Conservation (phyloP, 116 monocot species). For the Trichopus zeylanicus region DNA sequence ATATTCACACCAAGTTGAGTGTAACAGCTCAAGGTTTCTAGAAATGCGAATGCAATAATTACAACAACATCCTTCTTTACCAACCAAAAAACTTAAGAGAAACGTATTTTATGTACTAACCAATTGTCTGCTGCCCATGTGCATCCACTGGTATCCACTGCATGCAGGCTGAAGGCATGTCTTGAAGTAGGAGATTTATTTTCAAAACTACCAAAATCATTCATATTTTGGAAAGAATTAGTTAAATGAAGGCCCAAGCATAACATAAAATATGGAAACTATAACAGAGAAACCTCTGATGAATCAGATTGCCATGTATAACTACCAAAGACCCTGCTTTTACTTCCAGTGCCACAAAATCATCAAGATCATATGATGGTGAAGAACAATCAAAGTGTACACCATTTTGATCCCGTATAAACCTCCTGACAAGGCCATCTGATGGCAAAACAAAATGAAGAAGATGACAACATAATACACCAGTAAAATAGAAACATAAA, state of each 20-base stretch:
- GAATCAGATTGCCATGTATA: slow-evolving; percentile 89
- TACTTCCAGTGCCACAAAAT: slow-evolving; percentile 78
- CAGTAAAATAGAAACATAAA: slow-evolving; percentile 8
- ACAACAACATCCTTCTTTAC: too few species aligned
- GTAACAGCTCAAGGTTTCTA: too few species aligned
- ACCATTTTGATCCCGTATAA: slow-evolving; percentile 81
- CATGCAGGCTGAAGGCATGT: slow-evolving; percentile 85
- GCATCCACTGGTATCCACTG: slow-evolving; percentile 70
- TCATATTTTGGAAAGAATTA: neutral
- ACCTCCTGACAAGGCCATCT: slow-evolving; percentile 88
- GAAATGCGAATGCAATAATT: neutral
- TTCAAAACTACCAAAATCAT: slow-evolving; percentile 49
- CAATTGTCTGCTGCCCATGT: slow-evolving; percentile 74
- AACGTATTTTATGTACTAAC: too few species aligned
- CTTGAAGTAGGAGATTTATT: slow-evolving; percentile 75
- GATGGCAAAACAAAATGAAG: slow-evolving; percentile 1
- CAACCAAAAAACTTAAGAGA: too few species aligned
- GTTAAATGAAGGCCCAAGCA: neutral
- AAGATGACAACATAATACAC: neutral
- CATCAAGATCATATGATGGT: slow-evolving; percentile 58
- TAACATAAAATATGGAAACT: neutral
- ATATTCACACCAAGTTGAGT: too few species aligned
- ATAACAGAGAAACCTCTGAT: slow-evolving; percentile 65
- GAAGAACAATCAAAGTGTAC: slow-evolving; percentile 79
- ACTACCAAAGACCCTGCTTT: slow-evolving; percentile 87